These are phyloP conservation scores for Fusarium setosum DNA, from an alignment of 2,329 filamentous ascomycete species.

Conservation along the genomic window DNA sequence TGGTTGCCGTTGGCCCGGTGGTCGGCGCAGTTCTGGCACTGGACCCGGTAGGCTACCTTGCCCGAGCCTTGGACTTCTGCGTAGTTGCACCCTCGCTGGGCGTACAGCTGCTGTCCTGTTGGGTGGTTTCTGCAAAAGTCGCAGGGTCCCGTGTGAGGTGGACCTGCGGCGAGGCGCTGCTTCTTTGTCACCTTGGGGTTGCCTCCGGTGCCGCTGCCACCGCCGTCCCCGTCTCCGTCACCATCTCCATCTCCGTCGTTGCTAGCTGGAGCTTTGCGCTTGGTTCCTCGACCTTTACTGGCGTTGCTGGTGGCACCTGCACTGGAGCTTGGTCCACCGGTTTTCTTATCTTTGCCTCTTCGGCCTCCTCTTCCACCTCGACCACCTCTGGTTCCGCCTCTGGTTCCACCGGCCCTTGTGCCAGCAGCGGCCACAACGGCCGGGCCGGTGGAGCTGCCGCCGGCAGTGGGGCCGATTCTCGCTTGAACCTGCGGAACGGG, in stretches of 20 bases:
- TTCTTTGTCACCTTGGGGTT: not conserved
- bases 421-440: no score
- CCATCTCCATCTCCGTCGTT: no score
- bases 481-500: no score
- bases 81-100: constrained; percentile 1
- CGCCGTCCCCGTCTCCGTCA: no score
- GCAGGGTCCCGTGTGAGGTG: constrained; percentile 5
- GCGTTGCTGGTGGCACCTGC: no score
- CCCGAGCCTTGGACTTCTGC: constrained; percentile 1
- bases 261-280: not conserved
- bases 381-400: no score
- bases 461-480: no score
- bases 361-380: no score
- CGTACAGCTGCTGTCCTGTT: constrained; percentile 1
- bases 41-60: not conserved
- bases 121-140: constrained; percentile 26
- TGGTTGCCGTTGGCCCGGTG: constrained; percentile 17
- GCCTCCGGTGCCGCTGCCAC: not conserved
- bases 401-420: no score
- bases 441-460: no score
- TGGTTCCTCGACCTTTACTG: not conserved
- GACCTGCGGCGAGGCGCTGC: not conserved
- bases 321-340: no score
- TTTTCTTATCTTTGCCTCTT: no score
- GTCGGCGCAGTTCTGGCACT: constrained; percentile 36